Evolutionary conservation across 805 yeast genomes (phyloP), one percentile per base, ranked within the genome.

Genomic region (Pichia manshurica): DNA sequence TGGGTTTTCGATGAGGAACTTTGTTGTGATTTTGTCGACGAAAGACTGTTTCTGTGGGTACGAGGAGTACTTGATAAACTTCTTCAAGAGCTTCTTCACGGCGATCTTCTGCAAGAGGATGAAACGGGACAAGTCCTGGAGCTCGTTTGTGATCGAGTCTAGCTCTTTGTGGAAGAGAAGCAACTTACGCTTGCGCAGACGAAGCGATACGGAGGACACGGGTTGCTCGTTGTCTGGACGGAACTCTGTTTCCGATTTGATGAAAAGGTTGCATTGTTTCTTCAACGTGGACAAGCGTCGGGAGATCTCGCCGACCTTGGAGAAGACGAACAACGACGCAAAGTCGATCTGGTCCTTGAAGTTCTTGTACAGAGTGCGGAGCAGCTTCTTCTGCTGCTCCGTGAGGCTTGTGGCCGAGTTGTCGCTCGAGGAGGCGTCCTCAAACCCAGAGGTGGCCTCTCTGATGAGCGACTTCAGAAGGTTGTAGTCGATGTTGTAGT

Each of bases 401-500:
- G 53, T 57, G n/a, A 52, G 46, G 16, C 42, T 29, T 37, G 21
- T 2, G 3, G 20, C 13, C 2, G 39, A 23, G 20, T 46, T 25
- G 19, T 42, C 35, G 16, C 45, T 32, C 28, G 56, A 39, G 1
- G 53, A 29, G 5, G 15, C n/a, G 16, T 36, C 46, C 16, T 57
- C 46, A 21, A 39, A 31, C 2, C 48, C 55, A 1, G 69, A 60
- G 1, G 91, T 84, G 8, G 81, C 79, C 19, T 64, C 61, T 56
- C 82, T 75, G 49, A 90, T 87, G 39, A 75, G 72, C 4, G 67
- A 66, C 64, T 89, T 90, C 48, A 90, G 63, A 33, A 81, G 86
- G 55, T 87, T 84, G 66, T 90, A 90, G 59, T 87, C 89, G 36
- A 90, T 73, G 63, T 90, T 88, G 65, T 87, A 83, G 52, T 78